These are phyloP conservation scores for Heliocybe sulcata DNA, from an alignment of 1,284 basidiomycete species.

Conservation along the genomic window DNA sequence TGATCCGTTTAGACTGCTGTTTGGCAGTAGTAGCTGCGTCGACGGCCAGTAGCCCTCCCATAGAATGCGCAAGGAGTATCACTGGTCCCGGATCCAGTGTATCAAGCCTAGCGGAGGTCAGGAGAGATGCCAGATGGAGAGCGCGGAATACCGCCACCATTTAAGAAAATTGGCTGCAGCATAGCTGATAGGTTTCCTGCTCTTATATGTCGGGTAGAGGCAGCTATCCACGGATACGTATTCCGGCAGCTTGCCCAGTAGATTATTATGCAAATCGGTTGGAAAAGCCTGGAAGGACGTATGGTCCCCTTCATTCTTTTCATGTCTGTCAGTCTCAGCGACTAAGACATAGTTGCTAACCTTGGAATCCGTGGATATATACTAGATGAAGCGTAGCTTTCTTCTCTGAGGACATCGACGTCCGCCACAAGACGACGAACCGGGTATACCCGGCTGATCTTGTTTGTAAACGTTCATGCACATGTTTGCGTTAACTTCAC, in stretches of 20 bases:
- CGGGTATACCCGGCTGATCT: too few relatives aligned
- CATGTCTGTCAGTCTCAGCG: neutral
- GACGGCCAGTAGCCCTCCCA: constrained; percentile 50
- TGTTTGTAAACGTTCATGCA: too few relatives aligned
- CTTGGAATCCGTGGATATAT: constrained; percentile 21
- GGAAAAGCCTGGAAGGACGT: constrained; percentile 23
- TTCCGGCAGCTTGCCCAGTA: constrained; percentile 9
- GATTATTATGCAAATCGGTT: constrained; percentile 17
- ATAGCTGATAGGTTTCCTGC: constrained; percentile 14
- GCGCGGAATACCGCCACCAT: constrained; percentile 11
- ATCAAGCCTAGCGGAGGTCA: constrained; percentile 29
- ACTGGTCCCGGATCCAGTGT: constrained; percentile 47
- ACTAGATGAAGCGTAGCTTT: constrained; percentile 13
- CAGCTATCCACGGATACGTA: constrained; percentile 13
- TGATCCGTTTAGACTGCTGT: constrained; percentile 28
- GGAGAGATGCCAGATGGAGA: neutral
- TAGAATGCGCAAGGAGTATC: constrained; percentile 48
- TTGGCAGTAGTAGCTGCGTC: constrained; percentile 36
- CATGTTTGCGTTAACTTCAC: too few relatives aligned
- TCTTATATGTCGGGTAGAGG: constrained; percentile 23
- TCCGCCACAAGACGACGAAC: too few relatives aligned
- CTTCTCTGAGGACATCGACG: neutral
- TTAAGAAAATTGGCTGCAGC: constrained; percentile 15
- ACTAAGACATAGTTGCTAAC: constrained; percentile 5
- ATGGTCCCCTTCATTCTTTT: constrained; percentile 16